Conservation (phyloP, 805 yeast species). For the Brettanomyces bruxellensis region DNA sequence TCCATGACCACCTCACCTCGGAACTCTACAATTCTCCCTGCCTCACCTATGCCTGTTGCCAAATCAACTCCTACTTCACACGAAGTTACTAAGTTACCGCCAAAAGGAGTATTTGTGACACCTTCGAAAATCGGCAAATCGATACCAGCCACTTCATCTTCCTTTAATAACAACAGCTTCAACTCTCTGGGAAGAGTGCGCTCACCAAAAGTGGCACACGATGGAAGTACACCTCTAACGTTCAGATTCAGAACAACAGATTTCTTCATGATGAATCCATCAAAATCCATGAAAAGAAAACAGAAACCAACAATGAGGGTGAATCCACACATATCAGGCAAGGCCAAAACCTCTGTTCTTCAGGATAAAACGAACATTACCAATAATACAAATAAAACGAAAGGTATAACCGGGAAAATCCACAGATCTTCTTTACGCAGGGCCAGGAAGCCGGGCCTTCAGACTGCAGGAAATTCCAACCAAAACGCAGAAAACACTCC, state of each 20-base stretch:
- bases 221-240: constrained; percentile 10
- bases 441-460: background rate
- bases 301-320: constrained; percentile 25
- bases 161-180: background rate
- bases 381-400: constrained; percentile 1
- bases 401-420: background rate
- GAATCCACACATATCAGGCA: constrained; percentile 4
- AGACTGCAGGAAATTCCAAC: background rate
- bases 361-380: constrained; percentile 3
- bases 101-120: constrained; percentile 18
- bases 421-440: background rate
- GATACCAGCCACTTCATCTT: background rate
- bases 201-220: background rate
- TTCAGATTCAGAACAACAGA: constrained; percentile 29
- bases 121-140: constrained; percentile 9
- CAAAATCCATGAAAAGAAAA: constrained; percentile 15
- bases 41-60: background rate
- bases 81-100: constrained; percentile 9
- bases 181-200: background rate
- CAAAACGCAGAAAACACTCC: too few species aligned
- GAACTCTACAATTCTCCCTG: background rate
- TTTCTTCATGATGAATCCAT: constrained; percentile 22
- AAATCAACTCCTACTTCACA: background rate
- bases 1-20: background rate
- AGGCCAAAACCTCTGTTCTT: background rate